Conservation (phyloP, 257 asterid genomes). For the Apocynum venetum region DNA sequence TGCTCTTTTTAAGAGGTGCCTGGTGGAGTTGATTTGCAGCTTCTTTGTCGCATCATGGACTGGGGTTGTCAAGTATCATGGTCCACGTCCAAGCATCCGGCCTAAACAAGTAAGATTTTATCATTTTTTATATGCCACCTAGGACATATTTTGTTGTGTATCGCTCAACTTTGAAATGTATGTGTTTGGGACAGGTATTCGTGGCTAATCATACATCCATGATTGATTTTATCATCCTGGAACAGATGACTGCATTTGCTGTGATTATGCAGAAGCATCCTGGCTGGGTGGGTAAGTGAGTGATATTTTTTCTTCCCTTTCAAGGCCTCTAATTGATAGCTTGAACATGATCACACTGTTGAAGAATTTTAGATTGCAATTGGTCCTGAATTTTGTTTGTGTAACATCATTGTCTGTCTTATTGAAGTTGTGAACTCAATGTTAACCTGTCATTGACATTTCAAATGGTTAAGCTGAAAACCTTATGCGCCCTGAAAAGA, state of each 20-base stretch:
- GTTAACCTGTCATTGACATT: neutral
- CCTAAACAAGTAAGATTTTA: constrained; percentile 75
- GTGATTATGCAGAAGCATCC: constrained; percentile 99
- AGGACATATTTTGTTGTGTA: neutral
- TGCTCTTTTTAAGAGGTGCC: constrained; percentile 31
- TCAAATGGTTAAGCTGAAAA: neutral
- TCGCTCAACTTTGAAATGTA: neutral
- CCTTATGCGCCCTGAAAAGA: neutral
- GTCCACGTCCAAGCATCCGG: constrained; percentile 96
- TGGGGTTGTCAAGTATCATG: constrained; percentile 98
- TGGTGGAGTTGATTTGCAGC: constrained; percentile 96
- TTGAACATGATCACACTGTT: neutral
- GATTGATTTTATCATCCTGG: constrained; percentile 94
- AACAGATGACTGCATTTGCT: constrained; percentile 99
- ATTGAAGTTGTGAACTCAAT: neutral
- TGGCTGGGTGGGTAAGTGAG: constrained; percentile 95
- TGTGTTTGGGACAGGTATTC: constrained; percentile 63
- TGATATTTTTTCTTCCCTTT: neutral
- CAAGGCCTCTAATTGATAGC: neutral
- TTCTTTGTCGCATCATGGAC: constrained; percentile 99
- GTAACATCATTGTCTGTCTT: neutral
- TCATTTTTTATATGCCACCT: constrained; percentile 10
- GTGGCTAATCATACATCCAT: constrained; percentile 99
- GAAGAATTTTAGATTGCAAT: neutral
- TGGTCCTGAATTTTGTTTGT: neutral